Conservation (phyloP, 106 monocot genomes). For the Dendrobium huoshanense region DNA sequence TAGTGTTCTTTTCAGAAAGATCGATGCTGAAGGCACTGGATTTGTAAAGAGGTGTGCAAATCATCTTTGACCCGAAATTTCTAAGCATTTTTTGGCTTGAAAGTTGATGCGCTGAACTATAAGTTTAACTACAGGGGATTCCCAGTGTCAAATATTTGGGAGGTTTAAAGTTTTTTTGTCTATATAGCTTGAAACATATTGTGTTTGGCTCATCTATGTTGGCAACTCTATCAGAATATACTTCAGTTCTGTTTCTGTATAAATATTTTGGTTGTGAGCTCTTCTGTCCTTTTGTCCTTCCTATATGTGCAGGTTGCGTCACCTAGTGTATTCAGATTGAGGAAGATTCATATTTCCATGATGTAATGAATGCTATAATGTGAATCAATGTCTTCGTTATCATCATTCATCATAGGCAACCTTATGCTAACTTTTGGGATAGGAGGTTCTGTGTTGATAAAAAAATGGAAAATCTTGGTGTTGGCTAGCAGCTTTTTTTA, state of each 20-base stretch:
- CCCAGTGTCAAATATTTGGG: background rate
- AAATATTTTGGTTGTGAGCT: slow-evolving; percentile 4
- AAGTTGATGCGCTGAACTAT: background rate
- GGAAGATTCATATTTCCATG: background rate
- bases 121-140: background rate
- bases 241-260: background rate
- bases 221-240: background rate
- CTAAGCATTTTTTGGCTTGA: background rate
- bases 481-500: background rate
- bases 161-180: background rate
- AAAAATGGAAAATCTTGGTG: background rate
- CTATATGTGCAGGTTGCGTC: background rate
- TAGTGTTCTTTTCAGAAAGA: slow-evolving; percentile 68
- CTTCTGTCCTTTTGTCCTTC: background rate
- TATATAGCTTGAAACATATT: background rate
- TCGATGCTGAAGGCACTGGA: slow-evolving; percentile 55
- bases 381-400: background rate
- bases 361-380: background rate
- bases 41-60: slow-evolving; percentile 48
- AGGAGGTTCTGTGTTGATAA: background rate
- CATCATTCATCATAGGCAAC: background rate
- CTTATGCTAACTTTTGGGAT: background rate
- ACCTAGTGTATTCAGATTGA: background rate
- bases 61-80: background rate
- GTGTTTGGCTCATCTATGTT: background rate